These are phyloP conservation scores for Tremella yokohamensis DNA, from an alignment of 768 basidiomycete species.

Conservation along the genomic window DNA sequence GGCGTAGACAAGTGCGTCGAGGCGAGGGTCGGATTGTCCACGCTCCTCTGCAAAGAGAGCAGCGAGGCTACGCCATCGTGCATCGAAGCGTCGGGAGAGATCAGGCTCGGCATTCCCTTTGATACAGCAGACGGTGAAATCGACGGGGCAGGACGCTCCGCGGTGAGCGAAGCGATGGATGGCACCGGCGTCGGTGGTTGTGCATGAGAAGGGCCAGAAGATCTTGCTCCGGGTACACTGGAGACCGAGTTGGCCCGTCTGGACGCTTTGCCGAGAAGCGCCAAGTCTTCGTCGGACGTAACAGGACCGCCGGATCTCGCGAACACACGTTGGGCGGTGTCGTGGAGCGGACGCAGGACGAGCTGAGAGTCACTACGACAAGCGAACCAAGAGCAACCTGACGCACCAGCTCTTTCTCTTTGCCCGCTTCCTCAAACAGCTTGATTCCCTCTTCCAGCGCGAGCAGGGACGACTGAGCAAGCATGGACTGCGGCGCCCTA, in stretches of 20 bases:
- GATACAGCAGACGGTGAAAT: no score
- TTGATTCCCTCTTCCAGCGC: slow-evolving; percentile 20
- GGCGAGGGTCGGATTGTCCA: no score
- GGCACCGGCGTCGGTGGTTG: no score
- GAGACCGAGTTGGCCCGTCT: neutral
- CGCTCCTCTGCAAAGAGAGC: no score
- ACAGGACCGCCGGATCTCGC: neutral
- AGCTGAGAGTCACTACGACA: neutral
- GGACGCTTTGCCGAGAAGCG: slow-evolving; percentile 12
- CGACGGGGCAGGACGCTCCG: no score
- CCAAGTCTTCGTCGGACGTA: slow-evolving; percentile 12
- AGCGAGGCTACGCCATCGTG: no score
- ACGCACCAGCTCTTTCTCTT: slow-evolving; percentile 17
- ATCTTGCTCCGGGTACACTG: neutral
- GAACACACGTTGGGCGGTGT: slow-evolving; percentile 7
- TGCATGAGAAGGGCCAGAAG: no score
- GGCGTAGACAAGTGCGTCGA: no score
- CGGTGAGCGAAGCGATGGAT: no score
- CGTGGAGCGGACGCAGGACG: slow-evolving; percentile 6
- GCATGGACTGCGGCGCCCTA: slow-evolving; percentile 14
- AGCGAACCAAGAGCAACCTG: neutral
- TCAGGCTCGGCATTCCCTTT: no score
- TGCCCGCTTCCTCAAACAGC: slow-evolving; percentile 15
- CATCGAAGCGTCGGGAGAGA: no score
- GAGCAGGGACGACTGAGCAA: slow-evolving; percentile 14